Base-by-base conservation (phyloP, 306 rosid species). In the Cicer chorassanicum region DNA sequence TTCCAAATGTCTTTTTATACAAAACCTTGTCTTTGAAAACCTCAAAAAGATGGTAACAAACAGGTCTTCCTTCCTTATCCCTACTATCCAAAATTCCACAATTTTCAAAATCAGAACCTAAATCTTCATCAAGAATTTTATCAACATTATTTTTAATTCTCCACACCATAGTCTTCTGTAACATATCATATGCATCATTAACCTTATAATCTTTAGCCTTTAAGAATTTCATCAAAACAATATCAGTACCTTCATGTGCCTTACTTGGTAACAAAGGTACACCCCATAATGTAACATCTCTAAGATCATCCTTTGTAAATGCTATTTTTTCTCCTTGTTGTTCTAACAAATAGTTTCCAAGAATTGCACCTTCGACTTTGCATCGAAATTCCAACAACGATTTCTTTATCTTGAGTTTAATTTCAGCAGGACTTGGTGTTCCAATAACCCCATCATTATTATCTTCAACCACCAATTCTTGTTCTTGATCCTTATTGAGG, bases 241-340 rank as follows among this genome's bases (percentile, higher is more conserved):
- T 29, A 43, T 92, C 92, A 0, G 93, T 90, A 2, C 92, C 95
- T 50, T 89, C 85, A 16, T 94, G 89, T 57, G 84, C 86, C 87
- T 88, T 90, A 63, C 97, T 91, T 1, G 97, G 95, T 53, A 92
- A 67, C 65, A 92, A 84, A 15, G 99, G 99, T 4, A 94, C 83
- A 11, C 90, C 99, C 97, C 97, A 94, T 1, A 92, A 75, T 4
- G 88, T 46, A 11, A 86, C 72, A 6, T 85, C 91, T 64, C 83
- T 81, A 0, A 85, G 80, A 0, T 77, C 14, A 60, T 80, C 86
- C 71, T n/a, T 83, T 1, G 70, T 54, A 19, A 57, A 48, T 0
- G 15, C 11, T 3, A 42, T 24, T 11, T 84, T 86, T 5, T 39
- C 46, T 39, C 46, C 0, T 13, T 81, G 10, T 44, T 41, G 29